Conservation (phyloP, 176 grass and related monocot species). For the Poa pratensis region DNA sequence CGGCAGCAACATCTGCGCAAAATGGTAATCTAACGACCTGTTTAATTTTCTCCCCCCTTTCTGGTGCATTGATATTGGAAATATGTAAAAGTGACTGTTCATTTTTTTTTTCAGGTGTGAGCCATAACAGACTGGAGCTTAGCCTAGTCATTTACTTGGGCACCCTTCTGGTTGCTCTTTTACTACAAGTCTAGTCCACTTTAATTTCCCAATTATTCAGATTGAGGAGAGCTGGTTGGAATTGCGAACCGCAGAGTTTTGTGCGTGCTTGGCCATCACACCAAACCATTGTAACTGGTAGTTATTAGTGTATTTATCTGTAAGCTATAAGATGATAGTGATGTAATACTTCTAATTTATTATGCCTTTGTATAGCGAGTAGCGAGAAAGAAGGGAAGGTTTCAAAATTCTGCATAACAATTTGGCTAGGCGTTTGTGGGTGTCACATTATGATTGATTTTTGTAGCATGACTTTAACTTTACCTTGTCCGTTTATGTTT, state of each 20-base stretch:
- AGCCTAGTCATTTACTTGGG: constrained; percentile 37
- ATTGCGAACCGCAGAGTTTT: constrained; percentile 23
- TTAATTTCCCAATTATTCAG: constrained; percentile 34
- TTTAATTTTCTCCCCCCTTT: not conserved
- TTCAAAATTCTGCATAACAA: constrained; percentile 20
- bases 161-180: constrained; percentile 38
- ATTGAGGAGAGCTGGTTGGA: constrained; percentile 46
- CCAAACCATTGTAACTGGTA: constrained; percentile 48
- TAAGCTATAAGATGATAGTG: constrained; percentile 45
- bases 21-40: constrained; percentile 54
- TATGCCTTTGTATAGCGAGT: constrained; percentile 60
- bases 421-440: constrained; percentile 7
- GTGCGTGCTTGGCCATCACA: constrained; percentile 19
- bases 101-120: constrained; percentile 50
- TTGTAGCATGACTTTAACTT: not conserved
- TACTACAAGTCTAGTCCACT: constrained; percentile 51
- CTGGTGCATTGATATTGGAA: not conserved
- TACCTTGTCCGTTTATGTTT: not conserved
- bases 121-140: constrained; percentile 51
- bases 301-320: constrained; percentile 49
- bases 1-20: constrained; percentile 72
- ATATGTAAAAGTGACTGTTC: not conserved
- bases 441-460: constrained; percentile 1
- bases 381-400: constrained; percentile 35
- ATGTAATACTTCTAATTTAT: constrained; percentile 36